Base-by-base conservation (phyloP, 2,329 filamentous ascomycete genomes). In the Gliomastix tumulicola region DNA sequence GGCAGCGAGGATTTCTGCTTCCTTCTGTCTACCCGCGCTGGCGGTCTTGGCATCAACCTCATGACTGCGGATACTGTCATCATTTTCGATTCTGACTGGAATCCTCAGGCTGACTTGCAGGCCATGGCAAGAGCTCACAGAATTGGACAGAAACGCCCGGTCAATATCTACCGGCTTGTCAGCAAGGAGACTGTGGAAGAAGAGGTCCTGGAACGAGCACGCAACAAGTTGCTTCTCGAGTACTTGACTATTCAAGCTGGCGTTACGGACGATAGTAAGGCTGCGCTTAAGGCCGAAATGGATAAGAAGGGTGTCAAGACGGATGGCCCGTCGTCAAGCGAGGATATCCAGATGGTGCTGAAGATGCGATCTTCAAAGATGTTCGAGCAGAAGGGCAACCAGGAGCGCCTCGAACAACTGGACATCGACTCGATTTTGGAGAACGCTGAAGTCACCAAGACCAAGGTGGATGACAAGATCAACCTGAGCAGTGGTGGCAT, bases 61-160 rank as follows among this genome's bases (percentile, higher is more conserved):
- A 98, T 97, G 88, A 97, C 92, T 18, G 92, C 92, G 7, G 94
- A 98, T 53, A 98, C 92, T 1, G 92, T 98, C 46, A 82, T 98
- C 49, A 83, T 98, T 31, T 98, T 97, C 51, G 94, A 98, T 58
- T 97, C 92, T 0, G 89, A 96, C 53, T 98, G 94, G 92, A 98
- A 98, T 49, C 94, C 92, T 15, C 92, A 98, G 58, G 92, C 92
- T 7, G 94, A 98, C 68, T 67, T 98, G 47, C 92, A 98, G 59
- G 92, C 92, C 28, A 98, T 98, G 92, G 92, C 92, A 40, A 84
- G 92, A 61, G 94, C 94, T 40, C 94, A 98, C 63, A 85, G 92
- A 59, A 98, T 98, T 46, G 92, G 92, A 4, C 92, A 98, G 57
- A 95, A 92, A 57, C 88, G 82, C 44, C 90, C 92, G 7, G 92